A percentile compares a stretch with the other conserved stretches of the same genome.
These are phyloP conservation scores for Nannizziopsis arthrosporioides DNA, from an alignment of 2,329 filamentous ascomycete genomes.

Conservation along the genomic window DNA sequence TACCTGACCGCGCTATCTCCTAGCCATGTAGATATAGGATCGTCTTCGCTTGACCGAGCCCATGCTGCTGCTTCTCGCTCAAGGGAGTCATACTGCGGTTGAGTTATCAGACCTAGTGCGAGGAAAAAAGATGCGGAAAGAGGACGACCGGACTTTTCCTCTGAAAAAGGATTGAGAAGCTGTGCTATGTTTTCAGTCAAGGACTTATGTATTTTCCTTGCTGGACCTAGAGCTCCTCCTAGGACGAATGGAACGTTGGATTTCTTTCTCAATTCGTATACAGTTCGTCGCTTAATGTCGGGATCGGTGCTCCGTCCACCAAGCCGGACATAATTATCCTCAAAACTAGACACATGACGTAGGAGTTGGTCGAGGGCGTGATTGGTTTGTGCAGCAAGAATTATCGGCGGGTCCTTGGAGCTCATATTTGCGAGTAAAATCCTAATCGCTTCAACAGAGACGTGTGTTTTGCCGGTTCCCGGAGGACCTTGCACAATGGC, in stretches of 20 bases:
- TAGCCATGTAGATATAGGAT: slow-evolving; percentile 46
- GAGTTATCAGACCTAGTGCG: slow-evolving; percentile 47
- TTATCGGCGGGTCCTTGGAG: slow-evolving; percentile 51
- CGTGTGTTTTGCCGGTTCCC: slow-evolving; percentile 68
- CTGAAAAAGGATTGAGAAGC: slow-evolving; percentile 35
- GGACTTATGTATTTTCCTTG: slow-evolving; percentile 33
- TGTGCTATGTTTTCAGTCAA: slow-evolving; percentile 33
- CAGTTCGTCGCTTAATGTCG: slow-evolving; percentile 52
- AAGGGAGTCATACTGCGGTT: slow-evolving; percentile 53
- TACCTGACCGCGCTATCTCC: slow-evolving; percentile 41
- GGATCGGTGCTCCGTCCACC: slow-evolving; percentile 59
- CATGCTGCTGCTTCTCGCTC: slow-evolving; percentile 37
- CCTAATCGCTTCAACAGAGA: slow-evolving; percentile 60
- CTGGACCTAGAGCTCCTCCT: slow-evolving; percentile 32
- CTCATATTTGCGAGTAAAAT: slow-evolving; percentile 51
- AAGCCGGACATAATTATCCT: slow-evolving; percentile 51
- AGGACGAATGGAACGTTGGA: slow-evolving; percentile 25
- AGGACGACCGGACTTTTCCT: slow-evolving; percentile 29
- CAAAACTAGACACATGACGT: slow-evolving; percentile 49
- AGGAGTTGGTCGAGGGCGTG: slow-evolving; percentile 80
- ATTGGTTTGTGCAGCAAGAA: slow-evolving; percentile 79
- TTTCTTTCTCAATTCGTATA: slow-evolving; percentile 49
- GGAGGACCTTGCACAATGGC: slow-evolving; percentile 77
- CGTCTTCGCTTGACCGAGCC: slow-evolving; percentile 26
- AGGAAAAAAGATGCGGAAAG: slow-evolving; percentile 46